Base-by-base conservation (phyloP, 345 rosid species). In the Luvunga scandens region DNA sequence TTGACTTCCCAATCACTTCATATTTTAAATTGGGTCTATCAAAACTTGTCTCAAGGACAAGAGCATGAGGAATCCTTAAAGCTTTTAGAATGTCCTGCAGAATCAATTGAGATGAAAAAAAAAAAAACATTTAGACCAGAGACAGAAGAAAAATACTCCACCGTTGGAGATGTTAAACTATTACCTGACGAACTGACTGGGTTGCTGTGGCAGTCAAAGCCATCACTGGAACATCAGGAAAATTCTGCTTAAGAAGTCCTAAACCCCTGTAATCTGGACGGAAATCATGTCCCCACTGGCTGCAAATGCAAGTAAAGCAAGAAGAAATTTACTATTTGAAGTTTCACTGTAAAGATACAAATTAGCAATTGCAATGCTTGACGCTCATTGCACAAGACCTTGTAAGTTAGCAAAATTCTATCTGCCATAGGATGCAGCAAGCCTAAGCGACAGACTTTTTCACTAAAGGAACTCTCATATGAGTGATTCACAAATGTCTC, bases 211-310 rank as follows among this genome's bases (percentile, higher is more conserved):
- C 99, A 81, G 97, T 94, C 82, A 96, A 87, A 56, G 98, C 97
- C 87, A 89, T 90, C 78, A 96, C 81, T 3, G 97, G 92, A 77
- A 89, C 89, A 79, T 82, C 81, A 2, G 90, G 87, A 76, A 92
- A 96, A 65, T 87, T 89, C 83, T 91, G 93, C 86, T 96, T 91
- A 48, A 96, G 94, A 84, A 91, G 89, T 76, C 98, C 94, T 55
- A 91, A 82, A 45, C 85, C 90, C 77, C 95, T 86, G 81, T 94
- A 96, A 75, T 94, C 98, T 79, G 98, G 99, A 75, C 97, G 93
- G 70, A 94, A 96, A 89, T 94, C 99, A 82, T 94, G 99, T 66
- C 99, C 99, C 99, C 99, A 93, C 80, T 96, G 99, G 79, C 99
- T 93, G 88, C 34, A 55, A 81, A 77, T 73, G 77, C 73, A 59